Base-by-base conservation (phyloP, 768 basidiomycete species). In the Lactarius trivialis region DNA sequence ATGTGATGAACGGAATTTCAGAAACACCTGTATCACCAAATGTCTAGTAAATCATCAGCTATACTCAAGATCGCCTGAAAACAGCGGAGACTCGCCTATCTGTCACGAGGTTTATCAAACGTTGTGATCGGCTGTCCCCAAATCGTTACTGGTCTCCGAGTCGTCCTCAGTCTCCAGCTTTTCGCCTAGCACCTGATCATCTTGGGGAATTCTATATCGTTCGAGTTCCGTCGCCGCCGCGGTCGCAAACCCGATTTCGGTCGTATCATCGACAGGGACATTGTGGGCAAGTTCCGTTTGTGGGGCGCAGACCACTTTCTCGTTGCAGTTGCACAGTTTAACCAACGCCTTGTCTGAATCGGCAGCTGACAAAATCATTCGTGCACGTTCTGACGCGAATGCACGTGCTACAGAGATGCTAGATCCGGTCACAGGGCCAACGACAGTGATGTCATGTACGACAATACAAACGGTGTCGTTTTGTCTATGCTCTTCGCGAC, bases 351-450 rank as follows among this genome's bases (percentile, higher is more conserved):
- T 77, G 0, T 79, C 78, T 28, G 79, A 80, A 21, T 67, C 68
- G 2, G 74, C 61, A 61, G 86, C 81, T 58, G 73, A 76, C 60
- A 91, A 74, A 33, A 82, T 71, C n/a, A 74, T 69, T 43, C 83
- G 72, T 0, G 88, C 86, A 28, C 79, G 75, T 70, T 88, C 86
- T 2, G 88, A 80, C 2, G 84, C 88, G 50, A 85, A 77, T 32
- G 84, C 85, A 68, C 85, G 88, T 4, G 87, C 85, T n/a, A 88
- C 76, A 1, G 78, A 76, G 37, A 78, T 72, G 63, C 83, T 89
- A 7, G 75, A 67, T 11, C 83, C 83, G 12, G 82, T 74, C 34
- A 90, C 76, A 3, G 89, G 88, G 0, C 85, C 86, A 2, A 76
- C 80, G 33, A 91, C 72, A 7, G 76, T 72, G 7, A 69, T 68